Conservation (phyloP, 306 rosid species). For the Quercus suber region DNA sequence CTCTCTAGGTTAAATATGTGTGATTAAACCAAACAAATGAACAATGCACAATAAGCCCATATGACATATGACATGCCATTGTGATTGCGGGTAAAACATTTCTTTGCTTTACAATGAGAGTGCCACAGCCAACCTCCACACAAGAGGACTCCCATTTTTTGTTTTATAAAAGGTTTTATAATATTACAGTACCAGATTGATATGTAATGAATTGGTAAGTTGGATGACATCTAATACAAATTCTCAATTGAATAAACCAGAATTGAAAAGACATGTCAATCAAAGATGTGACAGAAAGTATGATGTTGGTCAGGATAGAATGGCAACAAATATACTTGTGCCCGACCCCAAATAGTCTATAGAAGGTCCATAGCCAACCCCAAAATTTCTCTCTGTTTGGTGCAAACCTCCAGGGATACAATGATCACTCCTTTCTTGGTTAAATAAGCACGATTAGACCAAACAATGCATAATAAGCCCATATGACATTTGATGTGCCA, state of each 20-base stretch:
- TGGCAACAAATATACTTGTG: too few relatives aligned
- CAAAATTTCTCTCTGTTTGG: background rate
- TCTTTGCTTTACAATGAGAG: background rate
- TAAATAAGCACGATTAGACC: background rate
- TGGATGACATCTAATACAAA: background rate
- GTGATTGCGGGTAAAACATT: background rate
- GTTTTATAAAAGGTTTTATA: background rate
- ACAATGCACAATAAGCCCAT: background rate
- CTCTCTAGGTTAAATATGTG: background rate
- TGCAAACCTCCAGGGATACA: background rate
- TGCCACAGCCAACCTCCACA: background rate
- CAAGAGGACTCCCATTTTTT: background rate
- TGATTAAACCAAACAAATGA: background rate
- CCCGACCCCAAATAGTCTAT: too few relatives aligned
- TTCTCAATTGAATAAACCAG: background rate
- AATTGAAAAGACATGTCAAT: background rate
- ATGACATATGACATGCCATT: background rate
- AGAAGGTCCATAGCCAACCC: too few relatives aligned
- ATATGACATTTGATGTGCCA: background rate
- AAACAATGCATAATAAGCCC: background rate
- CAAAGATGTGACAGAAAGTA: too few relatives aligned
- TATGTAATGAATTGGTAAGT: background rate
- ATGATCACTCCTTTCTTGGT: background rate
- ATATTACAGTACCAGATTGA: background rate
- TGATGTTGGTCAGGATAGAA: too few relatives aligned